These are phyloP conservation scores for Triticum dicoccoides DNA, from an alignment of 176 grass and related monocot species.

Conservation along the genomic window DNA sequence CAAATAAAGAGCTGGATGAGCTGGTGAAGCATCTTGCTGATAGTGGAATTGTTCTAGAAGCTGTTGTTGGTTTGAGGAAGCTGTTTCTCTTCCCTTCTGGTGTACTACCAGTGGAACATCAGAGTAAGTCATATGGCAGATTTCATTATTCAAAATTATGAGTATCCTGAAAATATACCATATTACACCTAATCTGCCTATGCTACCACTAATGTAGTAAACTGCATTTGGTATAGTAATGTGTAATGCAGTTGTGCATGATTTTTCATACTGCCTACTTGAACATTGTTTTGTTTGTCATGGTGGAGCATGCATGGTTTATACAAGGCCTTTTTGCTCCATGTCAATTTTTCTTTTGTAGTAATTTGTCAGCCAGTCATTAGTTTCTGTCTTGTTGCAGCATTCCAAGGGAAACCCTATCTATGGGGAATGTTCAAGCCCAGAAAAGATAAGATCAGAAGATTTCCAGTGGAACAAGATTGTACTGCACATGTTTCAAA, in stretches of 20 bases:
- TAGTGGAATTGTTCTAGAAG: slow-evolving; percentile 42
- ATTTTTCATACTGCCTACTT: background rate
- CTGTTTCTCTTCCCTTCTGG: slow-evolving; percentile 51
- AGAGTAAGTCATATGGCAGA: slow-evolving; percentile 42
- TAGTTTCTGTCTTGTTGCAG: slow-evolving; percentile 28
- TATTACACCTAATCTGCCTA: background rate
- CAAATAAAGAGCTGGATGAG: slow-evolving; percentile 46
- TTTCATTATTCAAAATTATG: slow-evolving; percentile 7
- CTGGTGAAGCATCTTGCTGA: slow-evolving; percentile 39
- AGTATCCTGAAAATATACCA: background rate
- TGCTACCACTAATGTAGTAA: background rate
- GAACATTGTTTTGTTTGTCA: background rate
- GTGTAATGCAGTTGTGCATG: background rate
- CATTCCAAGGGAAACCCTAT: slow-evolving; percentile 42
- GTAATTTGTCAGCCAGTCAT: background rate
- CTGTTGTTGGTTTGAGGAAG: slow-evolving; percentile 38
- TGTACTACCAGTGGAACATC: slow-evolving; percentile 40
- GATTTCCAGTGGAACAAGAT: background rate
- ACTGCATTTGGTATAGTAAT: background rate
- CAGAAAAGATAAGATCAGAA: background rate
- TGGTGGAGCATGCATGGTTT: background rate
- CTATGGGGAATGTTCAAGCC: slow-evolving; percentile 49
- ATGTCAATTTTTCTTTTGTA: background rate
- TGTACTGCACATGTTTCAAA: background rate
- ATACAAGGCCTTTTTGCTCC: background rate